phyloP scores from a whole-genome alignment of 345 rosid species.

The Trapa bicornis region DNA sequence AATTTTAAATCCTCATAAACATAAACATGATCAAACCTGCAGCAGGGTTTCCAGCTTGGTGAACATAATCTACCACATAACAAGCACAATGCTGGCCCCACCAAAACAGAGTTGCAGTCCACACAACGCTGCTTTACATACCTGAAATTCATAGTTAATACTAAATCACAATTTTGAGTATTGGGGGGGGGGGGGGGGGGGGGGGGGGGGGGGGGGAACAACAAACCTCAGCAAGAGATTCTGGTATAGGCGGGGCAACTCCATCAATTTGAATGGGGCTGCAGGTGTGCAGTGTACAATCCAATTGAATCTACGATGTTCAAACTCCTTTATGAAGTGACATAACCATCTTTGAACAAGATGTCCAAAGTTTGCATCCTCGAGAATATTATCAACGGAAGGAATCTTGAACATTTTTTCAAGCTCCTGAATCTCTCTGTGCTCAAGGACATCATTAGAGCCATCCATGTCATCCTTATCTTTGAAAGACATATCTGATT shows the following conservation, averaged over 20 bases:
- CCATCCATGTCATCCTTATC: neutral
- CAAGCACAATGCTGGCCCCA: conserved; percentile 74
- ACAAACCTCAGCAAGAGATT: conserved; percentile 73
- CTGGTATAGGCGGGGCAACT: conserved; percentile 68
- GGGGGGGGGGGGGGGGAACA: too few relatives aligned
- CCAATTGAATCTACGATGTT: conserved; percentile 17
- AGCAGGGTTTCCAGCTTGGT: conserved; percentile 58
- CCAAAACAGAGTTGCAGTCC: conserved; percentile 37
- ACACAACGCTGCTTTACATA: conserved; percentile 58
- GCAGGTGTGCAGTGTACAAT: conserved; percentile 41
- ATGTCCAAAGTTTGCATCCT: conserved; percentile 35
- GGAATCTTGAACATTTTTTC: conserved; percentile 80
- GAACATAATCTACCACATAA: conserved; percentile 87
- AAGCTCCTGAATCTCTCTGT: conserved; percentile 43
- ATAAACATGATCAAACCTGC: conserved; percentile 40
- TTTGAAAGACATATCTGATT: conserved; percentile 19
- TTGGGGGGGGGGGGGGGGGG: too few relatives aligned
- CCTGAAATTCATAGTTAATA: conserved; percentile 26
- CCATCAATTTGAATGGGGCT: conserved; percentile 76
- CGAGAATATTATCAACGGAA: conserved; percentile 36
- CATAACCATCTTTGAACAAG: conserved; percentile 46
- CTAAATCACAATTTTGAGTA: neutral
- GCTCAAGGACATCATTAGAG: conserved; percentile 19
- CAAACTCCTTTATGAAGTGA: conserved; percentile 46
- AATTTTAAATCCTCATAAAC: neutral